These are phyloP conservation scores for Fagus sylvatica DNA, from an alignment of 306 rosid species.

Conservation along the genomic window DNA sequence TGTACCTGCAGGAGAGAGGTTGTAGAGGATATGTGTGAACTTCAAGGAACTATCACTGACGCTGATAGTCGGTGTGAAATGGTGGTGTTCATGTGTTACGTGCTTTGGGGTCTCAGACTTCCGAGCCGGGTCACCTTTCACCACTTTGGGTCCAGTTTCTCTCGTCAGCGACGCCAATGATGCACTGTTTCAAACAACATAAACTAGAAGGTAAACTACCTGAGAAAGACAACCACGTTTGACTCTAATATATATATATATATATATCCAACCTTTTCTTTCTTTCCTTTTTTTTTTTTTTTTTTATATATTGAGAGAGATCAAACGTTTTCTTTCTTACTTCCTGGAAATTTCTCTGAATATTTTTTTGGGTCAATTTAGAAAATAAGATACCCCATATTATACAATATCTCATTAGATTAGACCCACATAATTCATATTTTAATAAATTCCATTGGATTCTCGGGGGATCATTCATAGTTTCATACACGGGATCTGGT, in stretches of 20 bases:
- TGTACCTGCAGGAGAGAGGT: slow-evolving; percentile 91
- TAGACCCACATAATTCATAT: not conserved
- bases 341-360: not conserved
- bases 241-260: too few species aligned
- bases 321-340: not conserved
- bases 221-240: too few species aligned
- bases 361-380: too few species aligned
- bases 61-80: slow-evolving; percentile 53
- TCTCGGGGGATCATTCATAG: not conserved
- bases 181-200: slow-evolving; percentile 47
- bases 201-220: too few species aligned
- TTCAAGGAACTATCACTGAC: slow-evolving; percentile 85
- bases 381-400: too few species aligned
- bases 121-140: slow-evolving; percentile 77
- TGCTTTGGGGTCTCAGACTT: slow-evolving; percentile 35
- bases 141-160: slow-evolving; percentile 88
- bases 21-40: slow-evolving; percentile 89
- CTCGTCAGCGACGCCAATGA: slow-evolving; percentile 89
- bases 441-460: not conserved
- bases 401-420: not conserved
- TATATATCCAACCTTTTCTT: too few species aligned
- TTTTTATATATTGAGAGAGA: too few species aligned
- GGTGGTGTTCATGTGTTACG: slow-evolving; percentile 43
- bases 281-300: too few species aligned
- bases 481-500: not conserved